Evolutionary conservation across 2,329 filamentous ascomycete species (phyloP), one percentile per base, ranked within the genome.

Genomic region (Pseudogymnoascus sp.): DNA sequence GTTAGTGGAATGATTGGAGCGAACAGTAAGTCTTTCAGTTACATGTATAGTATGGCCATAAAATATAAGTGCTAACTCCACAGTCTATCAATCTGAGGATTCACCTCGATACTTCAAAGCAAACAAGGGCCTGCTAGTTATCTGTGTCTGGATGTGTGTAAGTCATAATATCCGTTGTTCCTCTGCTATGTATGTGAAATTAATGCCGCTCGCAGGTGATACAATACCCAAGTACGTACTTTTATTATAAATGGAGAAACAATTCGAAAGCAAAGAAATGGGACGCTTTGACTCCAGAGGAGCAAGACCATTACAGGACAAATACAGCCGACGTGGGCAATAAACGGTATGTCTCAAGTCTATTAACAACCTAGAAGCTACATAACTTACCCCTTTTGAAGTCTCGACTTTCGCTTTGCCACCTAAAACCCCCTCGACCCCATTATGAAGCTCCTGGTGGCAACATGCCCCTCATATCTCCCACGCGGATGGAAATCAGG

Each of bases 211-310:
- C 14, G 35, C 35, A 37, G 35, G 35, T 37, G 35, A 14, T 37
- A 37, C 35, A 37, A 37, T 37, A 37, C 6, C 35, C 35, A 5
- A 12, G 12, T 12, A 37, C 35, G 14, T 37, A 37, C 35, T 14
- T 37, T 14, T 37, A 37, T 12, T 37, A 37, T 14, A 37, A 37
- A 37, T 37, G 35, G 35, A 37, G 35, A 14, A 37, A 37, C 35
- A 12, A 14, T 37, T 37, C 35, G 5, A 37, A 73, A 58, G 74
- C 76, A 37, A 65, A 64, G 41, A 72, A 72, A 39, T 80, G 78
- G 77, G 69, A 72, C 37, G 67, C 67, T 8, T 77, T 79, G 77
- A 73, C 67, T 29, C 7, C 26, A 7, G 26, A 8, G 26, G 26
- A 29, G 26, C 26, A 29, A 16, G 67, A 68, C 12, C 74, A 66